phyloP scores from a whole-genome alignment of 1,284 basidiomycete genomes.

The Caloboletus firmus region DNA sequence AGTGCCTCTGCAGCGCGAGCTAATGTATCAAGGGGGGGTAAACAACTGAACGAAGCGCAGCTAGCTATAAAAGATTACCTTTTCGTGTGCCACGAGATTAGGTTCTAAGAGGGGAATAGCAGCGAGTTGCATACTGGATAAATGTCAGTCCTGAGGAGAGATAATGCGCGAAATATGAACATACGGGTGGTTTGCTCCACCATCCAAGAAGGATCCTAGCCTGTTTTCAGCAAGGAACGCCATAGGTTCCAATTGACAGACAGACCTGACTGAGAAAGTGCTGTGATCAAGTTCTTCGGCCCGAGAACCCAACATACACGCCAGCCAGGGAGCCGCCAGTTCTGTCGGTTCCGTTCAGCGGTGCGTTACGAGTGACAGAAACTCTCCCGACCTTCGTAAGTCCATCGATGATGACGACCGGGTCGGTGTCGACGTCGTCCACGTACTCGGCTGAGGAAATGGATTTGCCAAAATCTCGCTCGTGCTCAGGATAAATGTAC shows the following conservation, averaged over 20 bases:
- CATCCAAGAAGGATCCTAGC: conserved; percentile 80
- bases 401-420: conserved; percentile 86
- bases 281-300: conserved; percentile 84
- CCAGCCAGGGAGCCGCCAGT: conserved; percentile 92
- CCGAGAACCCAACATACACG: conserved; percentile 96
- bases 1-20: conserved; percentile 82
- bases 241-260: conserved; percentile 10
- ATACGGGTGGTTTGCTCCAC: conserved; percentile 86
- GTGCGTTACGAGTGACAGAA: not conserved
- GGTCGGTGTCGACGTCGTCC: conserved; percentile 81
- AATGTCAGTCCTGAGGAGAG: not conserved
- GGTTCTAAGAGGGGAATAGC: conserved; percentile 81
- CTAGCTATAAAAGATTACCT: conserved; percentile 38
- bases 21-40: conserved; percentile 26
- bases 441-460: conserved; percentile 83
- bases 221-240: conserved; percentile 12
- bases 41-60: not conserved
- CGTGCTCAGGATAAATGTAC: conserved; percentile 86
- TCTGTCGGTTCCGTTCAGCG: conserved; percentile 42
- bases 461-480: conserved; percentile 72
- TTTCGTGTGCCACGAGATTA: conserved; percentile 67
- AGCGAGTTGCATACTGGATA: conserved; percentile 74
- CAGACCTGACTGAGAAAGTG: conserved; percentile 79
- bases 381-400: conserved; percentile 73
- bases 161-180: conserved; percentile 27